Percentiles rank a stretch among this genome's conserved stretches.
These are phyloP conservation scores for Pichia sporocuriosa DNA, from an alignment of 805 yeast genomes.

Conservation along the genomic window DNA sequence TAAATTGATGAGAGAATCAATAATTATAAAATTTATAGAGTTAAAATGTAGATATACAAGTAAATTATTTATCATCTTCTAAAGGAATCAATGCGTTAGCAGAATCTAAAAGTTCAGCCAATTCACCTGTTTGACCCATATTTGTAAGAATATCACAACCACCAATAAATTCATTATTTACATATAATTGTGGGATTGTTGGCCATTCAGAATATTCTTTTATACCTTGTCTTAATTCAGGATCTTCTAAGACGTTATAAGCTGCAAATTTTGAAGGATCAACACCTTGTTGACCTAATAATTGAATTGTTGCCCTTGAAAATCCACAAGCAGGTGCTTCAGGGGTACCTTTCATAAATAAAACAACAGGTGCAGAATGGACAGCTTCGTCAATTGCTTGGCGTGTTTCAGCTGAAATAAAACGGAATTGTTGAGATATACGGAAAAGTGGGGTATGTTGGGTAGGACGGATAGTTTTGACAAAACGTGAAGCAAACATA, in stretches of 20 bases:
- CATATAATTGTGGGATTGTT: conserved; percentile 93
- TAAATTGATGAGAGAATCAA: no score
- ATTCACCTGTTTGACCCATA: conserved; percentile 89
- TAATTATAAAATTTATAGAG: background rate
- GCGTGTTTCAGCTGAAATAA: conserved; percentile 69
- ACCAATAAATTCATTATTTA: conserved; percentile 86
- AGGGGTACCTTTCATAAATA: conserved; percentile 98
- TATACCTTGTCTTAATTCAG: conserved; percentile 89
- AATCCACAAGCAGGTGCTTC: conserved; percentile 98
- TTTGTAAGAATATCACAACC: conserved; percentile 93
- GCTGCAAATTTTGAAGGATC: conserved; percentile 97
- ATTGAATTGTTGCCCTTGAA: conserved; percentile 88
- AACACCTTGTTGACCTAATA: conserved; percentile 93
- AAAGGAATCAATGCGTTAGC: conserved; percentile 76
- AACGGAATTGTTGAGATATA: conserved; percentile 18
- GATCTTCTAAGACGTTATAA: conserved; percentile 90
- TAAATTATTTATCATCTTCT: conserved; percentile 36
- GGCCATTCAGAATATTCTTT: conserved; percentile 98
- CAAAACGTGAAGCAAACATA: conserved; percentile 4
- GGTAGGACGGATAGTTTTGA: conserved; percentile 1
- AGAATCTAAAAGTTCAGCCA: conserved; percentile 73
- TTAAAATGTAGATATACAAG: background rate
- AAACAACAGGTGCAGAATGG: conserved; percentile 83
- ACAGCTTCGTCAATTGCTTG: conserved; percentile 85
- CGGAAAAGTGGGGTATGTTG: background rate